phyloP scores from a whole-genome alignment of 2,329 filamentous ascomycete species.

The Clonostachys sp. region DNA sequence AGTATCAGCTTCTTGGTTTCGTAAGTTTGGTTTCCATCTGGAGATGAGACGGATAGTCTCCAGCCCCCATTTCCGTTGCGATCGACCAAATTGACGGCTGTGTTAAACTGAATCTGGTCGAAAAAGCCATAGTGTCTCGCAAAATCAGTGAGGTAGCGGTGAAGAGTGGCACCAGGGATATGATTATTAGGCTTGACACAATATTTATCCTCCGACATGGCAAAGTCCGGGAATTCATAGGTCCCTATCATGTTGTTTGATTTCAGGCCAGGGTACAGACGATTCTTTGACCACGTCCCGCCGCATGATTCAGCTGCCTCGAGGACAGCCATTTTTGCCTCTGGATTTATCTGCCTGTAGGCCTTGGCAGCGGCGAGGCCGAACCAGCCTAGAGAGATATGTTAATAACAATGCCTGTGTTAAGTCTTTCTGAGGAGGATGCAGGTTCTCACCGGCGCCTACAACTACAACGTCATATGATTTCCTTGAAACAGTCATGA shows the following conservation, averaged over 20 bases:
- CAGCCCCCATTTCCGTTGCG: conserved; percentile 9
- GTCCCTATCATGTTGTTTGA: conserved; percentile 72
- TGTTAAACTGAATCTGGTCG: conserved; percentile 29
- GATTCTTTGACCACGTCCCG: conserved; percentile 66
- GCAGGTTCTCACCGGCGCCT: conserved; percentile 9
- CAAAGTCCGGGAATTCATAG: conserved; percentile 71
- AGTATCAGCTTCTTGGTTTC: conserved; percentile 34
- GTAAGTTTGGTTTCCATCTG: conserved; percentile 5
- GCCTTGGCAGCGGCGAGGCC: conserved; percentile 58
- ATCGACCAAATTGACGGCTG: conserved; percentile 31
- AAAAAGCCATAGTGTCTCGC: conserved; percentile 35
- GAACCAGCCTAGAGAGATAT: conserved; percentile 23
- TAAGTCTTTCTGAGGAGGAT: neutral
- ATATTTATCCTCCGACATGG: conserved; percentile 56
- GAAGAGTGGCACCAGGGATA: conserved; percentile 39
- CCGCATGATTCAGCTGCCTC: conserved; percentile 48
- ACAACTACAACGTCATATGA: conserved; percentile 14
- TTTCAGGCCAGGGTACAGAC: conserved; percentile 65
- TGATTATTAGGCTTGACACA: conserved; percentile 37
- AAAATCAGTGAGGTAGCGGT: conserved; percentile 43
- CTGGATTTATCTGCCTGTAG: conserved; percentile 55
- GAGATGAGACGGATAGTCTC: conserved; percentile 7
- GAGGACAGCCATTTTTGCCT: conserved; percentile 48
- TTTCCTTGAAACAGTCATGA: neutral
- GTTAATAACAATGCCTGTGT: neutral